Percentiles rank a stretch among this genome's conserved stretches.
These are phyloP conservation scores for Tolypocladium ophioglossoides DNA, from an alignment of 2,329 filamentous ascomycete genomes.

Conservation along the genomic window DNA sequence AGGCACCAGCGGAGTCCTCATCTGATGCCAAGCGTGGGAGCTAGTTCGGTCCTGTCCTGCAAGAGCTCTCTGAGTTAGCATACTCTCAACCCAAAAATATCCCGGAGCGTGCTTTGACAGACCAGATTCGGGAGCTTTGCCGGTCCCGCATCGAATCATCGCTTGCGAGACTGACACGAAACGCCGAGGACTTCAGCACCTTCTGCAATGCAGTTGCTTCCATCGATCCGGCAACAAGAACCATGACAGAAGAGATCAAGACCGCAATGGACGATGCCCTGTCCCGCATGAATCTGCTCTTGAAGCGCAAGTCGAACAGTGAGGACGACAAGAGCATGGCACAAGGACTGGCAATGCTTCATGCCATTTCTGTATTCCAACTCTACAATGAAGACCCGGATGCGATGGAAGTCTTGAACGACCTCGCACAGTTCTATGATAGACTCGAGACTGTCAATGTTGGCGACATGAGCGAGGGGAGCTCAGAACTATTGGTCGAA, in stretches of 20 bases:
- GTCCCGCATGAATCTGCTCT: slow-evolving; percentile 40
- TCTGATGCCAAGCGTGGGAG: slow-evolving; percentile 14
- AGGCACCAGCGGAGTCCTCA: slow-evolving; percentile 11
- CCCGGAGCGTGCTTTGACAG: slow-evolving; percentile 32
- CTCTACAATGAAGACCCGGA: slow-evolving; percentile 85
- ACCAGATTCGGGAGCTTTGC: slow-evolving; percentile 42
- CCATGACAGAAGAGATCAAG: slow-evolving; percentile 45
- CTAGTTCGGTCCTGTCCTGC: slow-evolving; percentile 30
- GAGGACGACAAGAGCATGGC: slow-evolving; percentile 28
- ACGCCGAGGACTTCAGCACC: slow-evolving; percentile 39
- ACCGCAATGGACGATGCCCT: slow-evolving; percentile 41
- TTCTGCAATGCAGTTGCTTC: slow-evolving; percentile 44
- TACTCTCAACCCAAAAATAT: slow-evolving; percentile 38
- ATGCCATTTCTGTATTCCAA: slow-evolving; percentile 76
- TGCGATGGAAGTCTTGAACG: slow-evolving; percentile 69
- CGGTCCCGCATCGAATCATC: slow-evolving; percentile 47
- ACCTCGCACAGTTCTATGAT: slow-evolving; percentile 67
- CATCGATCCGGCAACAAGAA: slow-evolving; percentile 39
- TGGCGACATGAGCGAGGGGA: slow-evolving; percentile 40
- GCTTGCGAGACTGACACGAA: slow-evolving; percentile 46
- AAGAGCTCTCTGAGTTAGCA: slow-evolving; percentile 42
- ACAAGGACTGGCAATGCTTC: slow-evolving; percentile 67
- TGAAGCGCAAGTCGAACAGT: slow-evolving; percentile 28
- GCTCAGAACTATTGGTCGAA: slow-evolving; percentile 69
- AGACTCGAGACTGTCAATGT: slow-evolving; percentile 41